Conservation (phyloP, 2,329 filamentous ascomycete genomes). For the Mycosphaerella sp. region DNA sequence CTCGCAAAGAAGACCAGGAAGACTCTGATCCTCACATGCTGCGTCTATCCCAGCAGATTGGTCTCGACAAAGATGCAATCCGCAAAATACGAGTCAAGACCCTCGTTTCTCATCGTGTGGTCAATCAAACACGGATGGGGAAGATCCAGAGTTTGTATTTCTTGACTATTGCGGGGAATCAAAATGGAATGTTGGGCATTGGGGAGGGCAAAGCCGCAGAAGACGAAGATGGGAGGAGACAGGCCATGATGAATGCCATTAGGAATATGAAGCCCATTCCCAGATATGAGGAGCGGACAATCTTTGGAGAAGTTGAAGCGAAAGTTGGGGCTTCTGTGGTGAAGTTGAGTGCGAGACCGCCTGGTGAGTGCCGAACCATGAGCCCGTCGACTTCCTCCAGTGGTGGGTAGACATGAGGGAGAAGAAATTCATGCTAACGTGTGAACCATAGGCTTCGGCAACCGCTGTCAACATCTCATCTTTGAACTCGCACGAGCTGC, state of each 20-base stretch:
- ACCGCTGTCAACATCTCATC: slow-evolving; percentile 83
- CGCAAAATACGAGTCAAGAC: slow-evolving; percentile 58
- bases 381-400: neutral
- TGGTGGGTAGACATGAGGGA: too few species aligned
- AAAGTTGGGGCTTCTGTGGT: slow-evolving; percentile 89
- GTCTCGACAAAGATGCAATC: slow-evolving; percentile 46
- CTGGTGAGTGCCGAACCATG: slow-evolving; percentile 58
- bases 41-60: slow-evolving; percentile 52
- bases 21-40: slow-evolving; percentile 41
- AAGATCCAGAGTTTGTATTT: slow-evolving; percentile 75
- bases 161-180: slow-evolving; percentile 78
- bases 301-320: slow-evolving; percentile 72
- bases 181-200: slow-evolving; percentile 75
- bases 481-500: slow-evolving; percentile 88
- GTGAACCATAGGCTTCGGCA: slow-evolving; percentile 69
- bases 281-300: slow-evolving; percentile 86
- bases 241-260: slow-evolving; percentile 75
- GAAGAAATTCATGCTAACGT: slow-evolving; percentile 4
- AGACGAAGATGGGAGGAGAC: slow-evolving; percentile 56
- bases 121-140: slow-evolving; percentile 92
- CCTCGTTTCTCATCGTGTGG: slow-evolving; percentile 66
- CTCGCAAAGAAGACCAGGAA: slow-evolving; percentile 20
- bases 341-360: slow-evolving; percentile 72
- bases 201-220: slow-evolving; percentile 87
- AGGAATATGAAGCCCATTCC: slow-evolving; percentile 89